These are phyloP conservation scores for Penicillium sp. DNA, from an alignment of 2,329 filamentous ascomycete genomes.

Conservation along the genomic window DNA sequence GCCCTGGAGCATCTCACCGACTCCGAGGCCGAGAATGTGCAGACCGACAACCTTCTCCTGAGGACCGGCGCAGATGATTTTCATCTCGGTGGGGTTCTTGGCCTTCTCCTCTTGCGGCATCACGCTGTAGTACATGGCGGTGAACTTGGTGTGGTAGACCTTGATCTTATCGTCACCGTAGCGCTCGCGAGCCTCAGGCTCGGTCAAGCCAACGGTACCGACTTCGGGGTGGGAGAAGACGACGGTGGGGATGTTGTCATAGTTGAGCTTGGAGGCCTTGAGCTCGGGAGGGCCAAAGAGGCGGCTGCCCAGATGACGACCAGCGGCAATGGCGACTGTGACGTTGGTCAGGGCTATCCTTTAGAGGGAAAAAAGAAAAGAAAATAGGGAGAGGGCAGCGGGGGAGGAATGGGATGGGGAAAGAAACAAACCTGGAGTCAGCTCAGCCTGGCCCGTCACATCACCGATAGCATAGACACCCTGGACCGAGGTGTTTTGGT, in stretches of 20 bases:
- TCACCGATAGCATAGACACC: conserved; percentile 48
- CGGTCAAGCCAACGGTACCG: conserved; percentile 46
- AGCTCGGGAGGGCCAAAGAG: conserved; percentile 45
- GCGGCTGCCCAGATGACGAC: conserved; percentile 45
- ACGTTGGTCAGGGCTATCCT: background rate
- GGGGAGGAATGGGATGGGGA: too few species aligned
- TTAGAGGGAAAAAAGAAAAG: background rate
- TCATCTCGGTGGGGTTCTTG: conserved; percentile 47
- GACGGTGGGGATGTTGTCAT: conserved; percentile 49
- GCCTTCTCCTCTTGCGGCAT: conserved; percentile 45
- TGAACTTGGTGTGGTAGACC: conserved; percentile 46
- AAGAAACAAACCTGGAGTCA: conserved; percentile 41
- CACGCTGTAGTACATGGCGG: conserved; percentile 45
- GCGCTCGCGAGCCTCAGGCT: conserved; percentile 43
- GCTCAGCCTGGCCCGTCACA: conserved; percentile 46
- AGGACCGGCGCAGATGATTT: conserved; percentile 44
- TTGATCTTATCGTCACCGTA: conserved; percentile 48
- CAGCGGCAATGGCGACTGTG: conserved; percentile 47
- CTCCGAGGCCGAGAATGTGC: conserved; percentile 44
- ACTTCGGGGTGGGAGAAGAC: conserved; percentile 49
- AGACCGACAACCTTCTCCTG: conserved; percentile 48
- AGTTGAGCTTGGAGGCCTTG: conserved; percentile 41
- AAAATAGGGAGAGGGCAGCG: background rate
- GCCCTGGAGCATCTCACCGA: conserved; percentile 65
- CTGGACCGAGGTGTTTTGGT: conserved; percentile 44